Evolutionary conservation across 768 basidiomycete species (phyloP), one percentile per base, ranked within the genome.

Genomic region (Mrakia frigida): DNA sequence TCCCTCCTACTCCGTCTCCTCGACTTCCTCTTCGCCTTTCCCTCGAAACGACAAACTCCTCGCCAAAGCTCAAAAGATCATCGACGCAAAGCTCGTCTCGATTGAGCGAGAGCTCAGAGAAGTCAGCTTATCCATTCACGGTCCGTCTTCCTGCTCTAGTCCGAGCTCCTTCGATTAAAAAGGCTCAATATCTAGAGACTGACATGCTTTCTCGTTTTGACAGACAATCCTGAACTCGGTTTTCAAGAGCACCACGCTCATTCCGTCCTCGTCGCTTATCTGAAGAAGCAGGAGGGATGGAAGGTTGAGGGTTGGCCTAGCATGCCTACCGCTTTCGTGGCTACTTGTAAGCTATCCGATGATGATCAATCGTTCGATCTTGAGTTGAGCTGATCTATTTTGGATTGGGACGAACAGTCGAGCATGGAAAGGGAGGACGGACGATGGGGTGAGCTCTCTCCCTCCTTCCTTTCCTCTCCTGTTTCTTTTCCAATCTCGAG

Each of bases 191-290:
- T 43, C 43, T 61, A 23, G 23, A 11, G 5, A n/a, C 59, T 74
- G 61, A 14, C 6, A 10, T 14, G 1, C 4, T 35, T 52, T 25
- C 25, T n/a, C n/a, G n/a, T 14, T 0, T 1, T n/a, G 3, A 39
- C 59, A 74, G 74, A 67, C 46, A n/a, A 74, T 23, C 74, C 74
- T 25, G 74, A 74, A 33, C 67, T 74, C 4, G 74, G 63, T 4
- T 74, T 67, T 31, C n/a, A 67, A 25, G 74, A 74, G 53, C 4
- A 33, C 43, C 59, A 74, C 14, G 74, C 74, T 9, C 74, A 74
- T 31, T 7, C 21, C 25, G 59, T 69, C 21, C 46, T 67, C 16
- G 52, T 46, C 7, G 28, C 31, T 23, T 74, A 74, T 59, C 67
- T 74, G 21, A 9, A 61, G 41, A 35, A 60, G 31, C 28, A 59